Conservation (phyloP, 495 filamentous ascomycete genomes). For the Halenospora varia region DNA sequence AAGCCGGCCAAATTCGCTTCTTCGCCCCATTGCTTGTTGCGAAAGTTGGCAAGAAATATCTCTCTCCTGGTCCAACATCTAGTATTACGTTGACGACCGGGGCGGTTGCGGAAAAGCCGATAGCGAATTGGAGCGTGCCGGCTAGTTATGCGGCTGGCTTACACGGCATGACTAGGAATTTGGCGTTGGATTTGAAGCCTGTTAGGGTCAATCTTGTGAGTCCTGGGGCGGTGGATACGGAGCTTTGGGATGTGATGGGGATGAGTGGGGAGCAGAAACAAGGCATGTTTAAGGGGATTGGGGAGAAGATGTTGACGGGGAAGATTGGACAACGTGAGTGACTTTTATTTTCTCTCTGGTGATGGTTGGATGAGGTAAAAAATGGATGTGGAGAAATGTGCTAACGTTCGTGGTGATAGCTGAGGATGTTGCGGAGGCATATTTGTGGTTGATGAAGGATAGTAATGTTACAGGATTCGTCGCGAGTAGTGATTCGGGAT, state of each 20-base stretch:
- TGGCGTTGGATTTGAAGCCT: conserved; percentile 56
- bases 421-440: conserved; percentile 60
- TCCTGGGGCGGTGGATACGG: conserved; percentile 53
- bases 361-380: neutral
- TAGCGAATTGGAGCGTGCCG: conserved; percentile 40
- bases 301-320: conserved; percentile 35
- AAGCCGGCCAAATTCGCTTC: conserved; percentile 44
- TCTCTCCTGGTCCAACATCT: conserved; percentile 32
- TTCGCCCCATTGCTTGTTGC: conserved; percentile 47
- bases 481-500: conserved; percentile 15
- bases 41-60: conserved; percentile 44
- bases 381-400: neutral
- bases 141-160: conserved; percentile 34
- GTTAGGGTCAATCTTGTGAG: conserved; percentile 56
- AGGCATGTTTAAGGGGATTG: conserved; percentile 26
- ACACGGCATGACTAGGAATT: conserved; percentile 39
- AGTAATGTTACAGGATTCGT: conserved; percentile 42
- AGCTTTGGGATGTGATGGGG: conserved; percentile 31
- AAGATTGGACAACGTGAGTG: conserved; percentile 33
- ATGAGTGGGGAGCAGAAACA: conserved; percentile 27
- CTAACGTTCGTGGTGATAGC: conserved; percentile 18
- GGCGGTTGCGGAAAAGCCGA: conserved; percentile 38
- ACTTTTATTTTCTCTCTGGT: neutral
- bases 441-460: conserved; percentile 63
- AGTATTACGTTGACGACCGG: conserved; percentile 57